phyloP scores from a whole-genome alignment of 176 grass and related monocot genomes.

The Bromus sterilis region DNA sequence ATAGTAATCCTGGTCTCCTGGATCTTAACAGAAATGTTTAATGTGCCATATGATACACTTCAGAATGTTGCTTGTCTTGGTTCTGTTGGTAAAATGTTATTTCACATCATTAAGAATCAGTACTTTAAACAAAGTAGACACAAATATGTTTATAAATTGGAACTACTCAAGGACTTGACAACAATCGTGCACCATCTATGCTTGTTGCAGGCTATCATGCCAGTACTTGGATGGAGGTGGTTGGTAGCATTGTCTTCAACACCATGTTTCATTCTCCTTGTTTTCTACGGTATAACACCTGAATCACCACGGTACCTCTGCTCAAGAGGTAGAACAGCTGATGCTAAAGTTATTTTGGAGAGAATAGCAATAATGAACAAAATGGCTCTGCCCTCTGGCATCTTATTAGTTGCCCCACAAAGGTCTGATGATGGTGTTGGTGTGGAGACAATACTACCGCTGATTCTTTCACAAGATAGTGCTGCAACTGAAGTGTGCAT shows the following conservation, averaged over 20 bases:
- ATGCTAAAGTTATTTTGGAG: slow-evolving; percentile 44
- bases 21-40: neutral
- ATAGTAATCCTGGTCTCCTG: neutral
- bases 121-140: neutral
- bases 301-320: slow-evolving; percentile 83
- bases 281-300: slow-evolving; percentile 48
- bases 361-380: slow-evolving; percentile 63
- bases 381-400: slow-evolving; percentile 40
- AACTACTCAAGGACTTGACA: neutral
- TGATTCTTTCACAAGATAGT: slow-evolving; percentile 15
- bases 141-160: neutral
- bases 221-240: slow-evolving; percentile 65
- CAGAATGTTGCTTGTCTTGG: neutral
- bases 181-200: neutral
- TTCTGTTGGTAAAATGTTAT: neutral
- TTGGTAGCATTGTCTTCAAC: slow-evolving; percentile 48
- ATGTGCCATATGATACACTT: neutral
- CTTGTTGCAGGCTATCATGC: slow-evolving; percentile 53
- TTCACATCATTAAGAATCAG: neutral
- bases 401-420: slow-evolving; percentile 21
- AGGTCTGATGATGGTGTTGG: neutral
- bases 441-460: slow-evolving; percentile 25
- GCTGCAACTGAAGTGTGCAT: neutral
- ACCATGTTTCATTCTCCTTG: slow-evolving; percentile 53
- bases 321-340: slow-evolving; percentile 36